Conservation (phyloP, 164 flowering plant genomes). For the Chimonanthus praecox region DNA sequence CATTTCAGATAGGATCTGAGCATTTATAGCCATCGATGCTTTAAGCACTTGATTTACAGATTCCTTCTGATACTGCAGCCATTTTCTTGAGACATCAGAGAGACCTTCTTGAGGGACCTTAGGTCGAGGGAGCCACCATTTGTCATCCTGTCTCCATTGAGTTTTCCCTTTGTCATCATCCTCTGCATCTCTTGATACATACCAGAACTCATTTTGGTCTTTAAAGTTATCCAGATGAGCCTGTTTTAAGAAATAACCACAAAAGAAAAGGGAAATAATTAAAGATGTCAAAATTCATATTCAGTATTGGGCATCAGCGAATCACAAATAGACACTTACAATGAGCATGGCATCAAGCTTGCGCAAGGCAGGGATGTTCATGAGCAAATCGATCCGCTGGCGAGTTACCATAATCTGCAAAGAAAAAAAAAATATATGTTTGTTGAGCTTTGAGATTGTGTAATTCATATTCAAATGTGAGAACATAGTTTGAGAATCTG, state of each 20-base stretch:
- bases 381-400: constrained; percentile 70
- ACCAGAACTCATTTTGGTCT: constrained; percentile 66
- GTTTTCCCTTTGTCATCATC: constrained; percentile 36
- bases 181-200: constrained; percentile 41
- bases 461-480: background rate
- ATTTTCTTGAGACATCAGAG: constrained; percentile 54
- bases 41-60: constrained; percentile 82
- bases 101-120: constrained; percentile 69
- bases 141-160: constrained; percentile 44
- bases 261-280: background rate
- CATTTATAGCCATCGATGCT: constrained; percentile 95
- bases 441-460: background rate
- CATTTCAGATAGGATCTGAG: constrained; percentile 81
- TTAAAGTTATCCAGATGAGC: constrained; percentile 56
- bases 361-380: constrained; percentile 85
- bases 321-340: constrained; percentile 29
- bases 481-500: background rate
- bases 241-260: constrained; percentile 26
- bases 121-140: constrained; percentile 84
- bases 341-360: constrained; percentile 89
- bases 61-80: constrained; percentile 72
- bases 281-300: background rate
- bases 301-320: background rate
- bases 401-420: constrained; percentile 77
- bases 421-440: background rate